phyloP scores from a whole-genome alignment of 805 yeast species.

The Ogataea thermomethanolica region DNA sequence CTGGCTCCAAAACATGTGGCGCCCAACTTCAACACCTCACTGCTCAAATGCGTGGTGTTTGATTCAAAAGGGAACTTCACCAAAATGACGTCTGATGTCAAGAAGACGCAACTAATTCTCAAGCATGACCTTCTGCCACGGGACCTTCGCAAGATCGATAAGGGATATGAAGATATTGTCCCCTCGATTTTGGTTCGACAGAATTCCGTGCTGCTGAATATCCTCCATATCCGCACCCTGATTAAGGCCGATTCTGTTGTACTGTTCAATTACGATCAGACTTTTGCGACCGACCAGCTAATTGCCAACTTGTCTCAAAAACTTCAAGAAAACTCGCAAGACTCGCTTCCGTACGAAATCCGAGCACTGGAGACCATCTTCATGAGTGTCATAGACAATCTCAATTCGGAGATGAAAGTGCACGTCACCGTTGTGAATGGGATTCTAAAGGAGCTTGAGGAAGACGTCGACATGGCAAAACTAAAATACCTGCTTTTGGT shows the following conservation, averaged over 20 bases:
- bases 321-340: conserved; percentile 34
- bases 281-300: conserved; percentile 44
- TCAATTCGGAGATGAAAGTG: conserved; percentile 83
- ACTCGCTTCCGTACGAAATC: conserved; percentile 75
- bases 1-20: conserved; percentile 23
- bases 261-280: conserved; percentile 44
- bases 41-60: conserved; percentile 46
- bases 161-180: conserved; percentile 48
- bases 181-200: conserved; percentile 50
- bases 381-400: conserved; percentile 70
- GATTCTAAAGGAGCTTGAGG: conserved; percentile 73
- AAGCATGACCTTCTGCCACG: conserved; percentile 47
- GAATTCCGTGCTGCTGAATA: conserved; percentile 43
- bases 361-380: conserved; percentile 87
- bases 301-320: conserved; percentile 40
- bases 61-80: conserved; percentile 42
- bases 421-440: conserved; percentile 74
- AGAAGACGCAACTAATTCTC: conserved; percentile 41
- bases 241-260: conserved; percentile 51
- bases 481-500: conserved; percentile 76
- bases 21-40: conserved; percentile 13
- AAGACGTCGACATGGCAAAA: conserved; percentile 74
- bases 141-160: conserved; percentile 51
- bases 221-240: conserved; percentile 49
- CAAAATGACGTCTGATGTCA: conserved; percentile 43